Percentiles rank a stretch among this genome's conserved stretches.
Conservation (phyloP, 2,329 filamentous ascomycete genomes). For the Grosmannia clavigera region DNA sequence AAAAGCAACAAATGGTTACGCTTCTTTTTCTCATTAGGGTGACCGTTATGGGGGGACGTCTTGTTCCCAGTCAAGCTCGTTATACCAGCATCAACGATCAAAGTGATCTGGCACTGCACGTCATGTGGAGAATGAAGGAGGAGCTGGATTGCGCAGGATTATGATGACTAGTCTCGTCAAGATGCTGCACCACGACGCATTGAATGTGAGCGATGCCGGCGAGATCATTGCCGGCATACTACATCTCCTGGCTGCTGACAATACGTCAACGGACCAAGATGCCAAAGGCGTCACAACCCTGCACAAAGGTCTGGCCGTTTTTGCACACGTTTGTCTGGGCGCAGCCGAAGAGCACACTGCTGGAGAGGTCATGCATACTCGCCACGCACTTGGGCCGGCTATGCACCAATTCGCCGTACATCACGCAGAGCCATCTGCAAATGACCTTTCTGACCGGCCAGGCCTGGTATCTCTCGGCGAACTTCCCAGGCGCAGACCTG, state of each 20-base stretch:
- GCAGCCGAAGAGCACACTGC: not conserved
- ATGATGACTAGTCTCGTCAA: not conserved
- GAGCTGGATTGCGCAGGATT: not conserved
- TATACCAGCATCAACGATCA: too few relatives aligned
- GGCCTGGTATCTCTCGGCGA: not conserved
- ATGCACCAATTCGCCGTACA: not conserved
- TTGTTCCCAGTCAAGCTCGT: not conserved
- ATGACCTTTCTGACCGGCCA: not conserved
- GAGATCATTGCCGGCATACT: constrained; percentile 1
- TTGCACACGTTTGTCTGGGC: not conserved
- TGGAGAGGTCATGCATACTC: not conserved
- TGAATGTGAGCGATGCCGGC: not conserved
- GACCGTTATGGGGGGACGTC: not conserved
- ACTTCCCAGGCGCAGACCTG: too few relatives aligned
- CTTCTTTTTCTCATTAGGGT: not conserved
- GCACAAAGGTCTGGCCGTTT: not conserved
- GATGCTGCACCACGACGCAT: not conserved
- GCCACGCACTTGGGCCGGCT: not conserved
- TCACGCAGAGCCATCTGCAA: not conserved
- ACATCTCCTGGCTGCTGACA: not conserved
- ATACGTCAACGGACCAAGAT: not conserved
- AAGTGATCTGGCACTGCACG: not conserved
- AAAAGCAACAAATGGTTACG: not conserved
- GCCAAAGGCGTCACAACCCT: not conserved
- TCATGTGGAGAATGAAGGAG: not conserved